These are phyloP conservation scores for Shiraia sp. DNA, from an alignment of 2,329 filamentous ascomycete species.

Conservation along the genomic window DNA sequence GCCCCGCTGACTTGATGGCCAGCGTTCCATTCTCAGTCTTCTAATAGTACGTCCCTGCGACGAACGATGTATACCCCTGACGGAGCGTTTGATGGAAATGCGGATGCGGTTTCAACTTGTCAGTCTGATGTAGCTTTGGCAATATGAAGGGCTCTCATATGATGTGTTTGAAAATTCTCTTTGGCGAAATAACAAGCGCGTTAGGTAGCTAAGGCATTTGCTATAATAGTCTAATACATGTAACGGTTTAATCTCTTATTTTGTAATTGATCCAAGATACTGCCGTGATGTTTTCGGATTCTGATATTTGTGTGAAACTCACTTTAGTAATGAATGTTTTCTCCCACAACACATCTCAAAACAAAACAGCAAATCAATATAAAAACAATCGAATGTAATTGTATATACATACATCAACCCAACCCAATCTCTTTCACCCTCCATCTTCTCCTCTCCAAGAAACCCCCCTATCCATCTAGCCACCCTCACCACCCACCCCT, in stretches of 20 bases:
- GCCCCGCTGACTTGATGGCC: slow-evolving; percentile 20
- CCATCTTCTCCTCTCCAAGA: neutral
- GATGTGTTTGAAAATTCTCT: slow-evolving; percentile 6
- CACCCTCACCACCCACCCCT: slow-evolving; percentile 10
- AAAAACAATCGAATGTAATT: too few species aligned
- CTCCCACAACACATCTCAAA: too few species aligned
- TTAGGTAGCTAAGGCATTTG: slow-evolving; percentile 3
- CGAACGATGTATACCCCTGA: slow-evolving; percentile 42
- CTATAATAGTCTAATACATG: slow-evolving; percentile 16
- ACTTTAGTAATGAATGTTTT: too few species aligned
- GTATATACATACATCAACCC: too few species aligned
- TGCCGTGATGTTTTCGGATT: too few species aligned
- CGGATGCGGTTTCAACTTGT: slow-evolving; percentile 5
- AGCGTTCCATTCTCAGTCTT: slow-evolving; percentile 23
- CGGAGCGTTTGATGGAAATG: slow-evolving; percentile 22
- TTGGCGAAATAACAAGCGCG: slow-evolving; percentile 13
- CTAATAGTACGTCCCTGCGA: slow-evolving; percentile 28
- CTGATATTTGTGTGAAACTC: too few species aligned
- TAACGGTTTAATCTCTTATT: slow-evolving; percentile 1
- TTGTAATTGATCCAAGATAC: neutral
- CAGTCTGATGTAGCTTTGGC: slow-evolving; percentile 10
- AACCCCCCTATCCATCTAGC: neutral
- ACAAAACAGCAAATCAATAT: too few species aligned
- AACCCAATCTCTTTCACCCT: too few species aligned
- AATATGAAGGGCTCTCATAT: slow-evolving; percentile 12